Percentiles rank a stretch among this genome's conserved stretches.
Conservation (phyloP, 305 asterid species). For the Fraxinus baroniana region DNA sequence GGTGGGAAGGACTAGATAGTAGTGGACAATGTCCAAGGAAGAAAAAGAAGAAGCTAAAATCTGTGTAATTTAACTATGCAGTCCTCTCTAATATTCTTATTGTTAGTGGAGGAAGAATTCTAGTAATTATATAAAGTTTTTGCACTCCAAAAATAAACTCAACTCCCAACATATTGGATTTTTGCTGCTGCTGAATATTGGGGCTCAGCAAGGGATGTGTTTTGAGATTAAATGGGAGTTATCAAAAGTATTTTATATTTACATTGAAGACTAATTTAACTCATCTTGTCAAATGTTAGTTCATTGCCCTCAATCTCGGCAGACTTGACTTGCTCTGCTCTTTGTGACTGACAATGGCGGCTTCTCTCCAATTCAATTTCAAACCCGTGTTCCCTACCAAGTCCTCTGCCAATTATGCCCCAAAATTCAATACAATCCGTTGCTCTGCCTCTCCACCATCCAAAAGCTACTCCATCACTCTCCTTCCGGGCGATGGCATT, state of each 20-base stretch:
- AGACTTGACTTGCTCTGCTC: neutral
- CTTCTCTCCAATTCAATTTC: conserved; percentile 42
- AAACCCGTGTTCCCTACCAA: conserved; percentile 34
- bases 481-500: conserved; percentile 95
- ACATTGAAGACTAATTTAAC: neutral
- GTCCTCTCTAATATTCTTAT: neutral
- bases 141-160: neutral
- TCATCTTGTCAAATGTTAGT: neutral
- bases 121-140: neutral
- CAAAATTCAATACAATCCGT: conserved; percentile 46
- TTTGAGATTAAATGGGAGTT: neutral
- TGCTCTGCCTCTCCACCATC: conserved; percentile 56
- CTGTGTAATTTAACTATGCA: neutral
- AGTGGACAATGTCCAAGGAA: neutral
- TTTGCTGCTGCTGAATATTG: neutral
- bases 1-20: neutral
- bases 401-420: conserved; percentile 24
- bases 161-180: neutral
- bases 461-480: conserved; percentile 65
- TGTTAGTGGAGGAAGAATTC: neutral
- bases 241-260: neutral
- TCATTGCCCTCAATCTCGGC: neutral
- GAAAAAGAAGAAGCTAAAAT: neutral
- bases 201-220: neutral
- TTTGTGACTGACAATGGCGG: conserved; percentile 41